These are phyloP conservation scores for Cryptococcus sp. DNA, from an alignment of 1,284 basidiomycete genomes.

Conservation along the genomic window DNA sequence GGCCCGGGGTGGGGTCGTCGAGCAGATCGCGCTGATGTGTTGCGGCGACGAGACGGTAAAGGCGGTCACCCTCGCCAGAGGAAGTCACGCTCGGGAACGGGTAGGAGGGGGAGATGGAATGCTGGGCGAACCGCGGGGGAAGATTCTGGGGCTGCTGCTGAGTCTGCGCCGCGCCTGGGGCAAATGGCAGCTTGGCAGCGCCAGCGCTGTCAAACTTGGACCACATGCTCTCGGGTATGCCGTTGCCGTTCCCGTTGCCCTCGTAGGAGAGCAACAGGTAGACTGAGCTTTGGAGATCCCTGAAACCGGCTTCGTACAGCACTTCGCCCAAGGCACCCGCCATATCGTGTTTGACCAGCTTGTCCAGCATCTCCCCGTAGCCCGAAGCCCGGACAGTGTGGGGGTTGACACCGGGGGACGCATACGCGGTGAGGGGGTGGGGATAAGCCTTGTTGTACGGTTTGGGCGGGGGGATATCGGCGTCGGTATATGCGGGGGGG, in stretches of 20 bases:
- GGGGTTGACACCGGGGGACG: slow-evolving; percentile 40
- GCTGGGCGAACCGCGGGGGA: not conserved
- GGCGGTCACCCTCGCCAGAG: no score
- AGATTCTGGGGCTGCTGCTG: not conserved
- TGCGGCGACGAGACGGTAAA: no score
- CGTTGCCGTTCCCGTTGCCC: slow-evolving; percentile 30
- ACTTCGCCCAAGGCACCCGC: slow-evolving; percentile 29
- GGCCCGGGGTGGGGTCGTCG: no score
- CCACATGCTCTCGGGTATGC: slow-evolving; percentile 43
- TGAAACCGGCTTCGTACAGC: slow-evolving; percentile 26
- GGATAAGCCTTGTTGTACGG: slow-evolving; percentile 44
- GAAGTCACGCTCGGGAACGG: no score
- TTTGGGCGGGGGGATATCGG: slow-evolving; percentile 29
- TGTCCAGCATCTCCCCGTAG: slow-evolving; percentile 23
- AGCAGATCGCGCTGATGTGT: no score
- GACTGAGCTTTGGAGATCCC: slow-evolving; percentile 23
- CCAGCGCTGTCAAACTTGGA: slow-evolving; percentile 21
- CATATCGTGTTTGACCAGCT: slow-evolving; percentile 22
- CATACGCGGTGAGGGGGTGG: slow-evolving; percentile 43
- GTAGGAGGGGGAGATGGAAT: not conserved
- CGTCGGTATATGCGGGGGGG: slow-evolving; percentile 25
- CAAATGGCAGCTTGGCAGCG: slow-evolving; percentile 5
- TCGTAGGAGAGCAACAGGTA: slow-evolving; percentile 22
- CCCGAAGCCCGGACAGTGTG: slow-evolving; percentile 23
- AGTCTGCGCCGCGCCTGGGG: not conserved